Evolutionary conservation across 345 rosid species (phyloP).

Genomic region (Eucalyptus paniculata): DNA sequence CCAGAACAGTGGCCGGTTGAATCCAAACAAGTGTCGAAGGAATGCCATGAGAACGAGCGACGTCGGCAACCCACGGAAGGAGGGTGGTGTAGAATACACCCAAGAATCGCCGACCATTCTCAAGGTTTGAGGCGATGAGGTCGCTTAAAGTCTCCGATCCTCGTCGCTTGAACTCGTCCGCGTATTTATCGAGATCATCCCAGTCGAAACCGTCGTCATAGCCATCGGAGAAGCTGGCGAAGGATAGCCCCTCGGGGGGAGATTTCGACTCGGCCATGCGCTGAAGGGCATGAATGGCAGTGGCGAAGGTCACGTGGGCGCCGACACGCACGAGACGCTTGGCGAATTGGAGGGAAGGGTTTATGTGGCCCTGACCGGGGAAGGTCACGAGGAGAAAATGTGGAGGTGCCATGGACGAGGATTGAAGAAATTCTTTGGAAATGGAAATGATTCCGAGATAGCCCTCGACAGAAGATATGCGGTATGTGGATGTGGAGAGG

Average conservation of each 20-base stretch:
- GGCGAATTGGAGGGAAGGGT: not conserved
- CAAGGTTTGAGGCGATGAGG: not conserved
- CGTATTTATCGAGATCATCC: not conserved
- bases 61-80: slow-evolving; percentile 39
- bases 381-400: not conserved
- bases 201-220: not conserved
- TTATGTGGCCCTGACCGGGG: not conserved
- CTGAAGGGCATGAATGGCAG: accelerated
- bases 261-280: not conserved
- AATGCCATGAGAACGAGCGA: slow-evolving; percentile 27
- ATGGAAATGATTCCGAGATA: not conserved
- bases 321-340: not conserved
- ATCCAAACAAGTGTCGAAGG: slow-evolving; percentile 35
- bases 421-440: not conserved
- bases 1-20: slow-evolving; percentile 46
- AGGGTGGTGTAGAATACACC: slow-evolving; percentile 13
- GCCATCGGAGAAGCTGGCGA: not conserved
- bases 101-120: not conserved
- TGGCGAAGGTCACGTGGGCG: not conserved
- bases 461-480: not conserved
- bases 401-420: not conserved
- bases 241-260: not conserved
- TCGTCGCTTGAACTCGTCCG: not conserved
- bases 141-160: not conserved
- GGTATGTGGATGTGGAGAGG: not conserved